Percentiles rank a stretch among this genome's conserved stretches.
Evolutionary conservation across 176 grass and related monocot genomes (phyloP).

Genomic region (Bromus sterilis): DNA sequence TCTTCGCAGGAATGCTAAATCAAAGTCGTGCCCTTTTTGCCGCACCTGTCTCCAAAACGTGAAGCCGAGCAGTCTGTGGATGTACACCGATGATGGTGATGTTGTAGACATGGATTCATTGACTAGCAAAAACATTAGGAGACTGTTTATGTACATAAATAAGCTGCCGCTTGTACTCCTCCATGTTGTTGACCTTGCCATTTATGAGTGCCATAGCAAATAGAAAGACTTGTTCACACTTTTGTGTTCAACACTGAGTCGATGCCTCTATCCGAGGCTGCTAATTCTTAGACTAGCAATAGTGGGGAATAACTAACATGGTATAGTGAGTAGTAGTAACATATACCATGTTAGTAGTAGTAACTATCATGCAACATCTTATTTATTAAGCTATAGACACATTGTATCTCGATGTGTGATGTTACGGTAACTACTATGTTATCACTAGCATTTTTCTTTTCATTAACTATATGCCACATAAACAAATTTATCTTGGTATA

Average conservation of each 20-base stretch:
- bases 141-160: constrained; percentile 58
- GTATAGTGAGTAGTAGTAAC: too few species aligned
- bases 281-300: too few species aligned
- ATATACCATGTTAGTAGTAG: too few species aligned
- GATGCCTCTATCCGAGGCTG: background rate
- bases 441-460: too few species aligned
- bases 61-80: constrained; percentile 39
- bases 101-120: constrained; percentile 45
- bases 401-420: too few species aligned
- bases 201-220: constrained; percentile 46
- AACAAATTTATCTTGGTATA: too few species aligned
- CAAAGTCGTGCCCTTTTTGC: constrained; percentile 59
- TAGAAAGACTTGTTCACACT: constrained; percentile 4
- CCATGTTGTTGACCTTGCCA: constrained; percentile 45
- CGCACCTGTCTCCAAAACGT: constrained; percentile 44
- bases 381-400: too few species aligned
- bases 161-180: constrained; percentile 53
- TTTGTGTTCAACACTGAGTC: background rate
- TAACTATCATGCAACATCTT: too few species aligned
- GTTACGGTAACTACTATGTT: too few species aligned
- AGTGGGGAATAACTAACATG: too few species aligned
- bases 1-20: constrained; percentile 43
- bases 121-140: constrained; percentile 44
- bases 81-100: constrained; percentile 38
- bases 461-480: background rate